These are phyloP conservation scores for Coemansia sp. DNA, from an alignment of 192 early-diverging fungal species.

Conservation along the genomic window DNA sequence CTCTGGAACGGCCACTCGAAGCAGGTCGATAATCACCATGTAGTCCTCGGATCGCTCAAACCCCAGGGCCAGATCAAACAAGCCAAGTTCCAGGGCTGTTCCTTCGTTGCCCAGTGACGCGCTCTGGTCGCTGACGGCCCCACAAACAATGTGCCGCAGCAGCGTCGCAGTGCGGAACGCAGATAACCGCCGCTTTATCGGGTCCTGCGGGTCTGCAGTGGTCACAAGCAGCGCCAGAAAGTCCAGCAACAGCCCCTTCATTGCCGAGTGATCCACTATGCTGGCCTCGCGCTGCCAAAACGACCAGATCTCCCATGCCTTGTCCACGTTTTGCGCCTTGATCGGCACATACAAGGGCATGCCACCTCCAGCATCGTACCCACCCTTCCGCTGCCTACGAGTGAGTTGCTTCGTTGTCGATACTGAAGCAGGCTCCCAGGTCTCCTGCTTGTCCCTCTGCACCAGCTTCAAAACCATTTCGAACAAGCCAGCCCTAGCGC, in stretches of 20 bases:
- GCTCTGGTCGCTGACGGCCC: not conserved
- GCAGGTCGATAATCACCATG: conserved; percentile 1
- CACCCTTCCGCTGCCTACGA: conserved; percentile 7
- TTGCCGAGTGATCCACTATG: no score
- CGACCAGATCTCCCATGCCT: conserved; percentile 44
- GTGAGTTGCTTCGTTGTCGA: conserved; percentile 5
- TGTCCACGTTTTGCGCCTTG: conserved; percentile 28
- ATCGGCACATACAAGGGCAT: conserved; percentile 33
- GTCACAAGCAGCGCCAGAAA: conserved; percentile 16
- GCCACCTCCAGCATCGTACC: conserved; percentile 8
- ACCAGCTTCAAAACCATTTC: no score
- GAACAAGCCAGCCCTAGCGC: no score
- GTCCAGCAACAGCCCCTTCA: conserved; percentile 7
- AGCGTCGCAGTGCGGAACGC: conserved; percentile 6
- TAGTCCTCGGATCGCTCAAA: conserved; percentile 8
- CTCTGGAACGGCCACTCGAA: conserved; percentile 1
- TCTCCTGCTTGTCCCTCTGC: no score
- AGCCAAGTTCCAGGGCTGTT: not conserved
- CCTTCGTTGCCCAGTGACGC: no score
- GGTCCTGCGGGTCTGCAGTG: not conserved
- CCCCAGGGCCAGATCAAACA: conserved; percentile 4
- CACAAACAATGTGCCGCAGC: conserved; percentile 9
- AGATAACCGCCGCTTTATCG: not conserved
- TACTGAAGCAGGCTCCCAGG: no score
- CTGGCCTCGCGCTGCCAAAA: no score